Conservation (phyloP, 805 yeast genomes). For the Myxozyma mucilagina region DNA sequence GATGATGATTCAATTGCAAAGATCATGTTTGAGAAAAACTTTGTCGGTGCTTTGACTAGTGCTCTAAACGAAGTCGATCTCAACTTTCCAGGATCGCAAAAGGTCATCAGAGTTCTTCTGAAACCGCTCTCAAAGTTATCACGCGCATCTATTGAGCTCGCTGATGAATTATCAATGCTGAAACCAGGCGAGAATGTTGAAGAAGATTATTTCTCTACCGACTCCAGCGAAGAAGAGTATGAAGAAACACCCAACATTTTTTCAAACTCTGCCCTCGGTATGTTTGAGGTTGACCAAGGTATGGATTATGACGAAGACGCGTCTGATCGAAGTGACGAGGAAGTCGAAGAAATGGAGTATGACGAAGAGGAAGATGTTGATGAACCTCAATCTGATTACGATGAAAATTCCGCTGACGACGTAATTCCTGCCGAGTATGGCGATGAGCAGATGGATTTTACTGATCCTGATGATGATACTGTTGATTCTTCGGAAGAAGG, state of each 20-base stretch:
- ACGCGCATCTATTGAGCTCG: slow-evolving; percentile 49
- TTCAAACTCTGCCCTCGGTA: slow-evolving; percentile 86
- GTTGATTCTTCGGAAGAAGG: slow-evolving; percentile 8
- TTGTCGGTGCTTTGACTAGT: slow-evolving; percentile 51
- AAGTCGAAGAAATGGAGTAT: slow-evolving; percentile 46
- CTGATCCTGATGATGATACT: slow-evolving; percentile 33
- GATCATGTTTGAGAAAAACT: slow-evolving; percentile 65
- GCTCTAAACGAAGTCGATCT: slow-evolving; percentile 68
- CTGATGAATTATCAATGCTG: slow-evolving; percentile 40
- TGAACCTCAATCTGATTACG: slow-evolving; percentile 43
- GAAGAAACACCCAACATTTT: slow-evolving; percentile 84
- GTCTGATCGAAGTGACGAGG: slow-evolving; percentile 43
- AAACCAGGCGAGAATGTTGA: slow-evolving; percentile 52
- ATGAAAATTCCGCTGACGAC: slow-evolving; percentile 38
- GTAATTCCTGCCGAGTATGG: slow-evolving; percentile 29
- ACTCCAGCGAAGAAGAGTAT: slow-evolving; percentile 34
- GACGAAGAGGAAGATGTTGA: slow-evolving; percentile 42
- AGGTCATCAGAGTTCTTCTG: slow-evolving; percentile 54
- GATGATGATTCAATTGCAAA: slow-evolving; percentile 68
- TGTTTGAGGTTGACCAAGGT: slow-evolving; percentile 82
- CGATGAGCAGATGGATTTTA: slow-evolving; percentile 31
- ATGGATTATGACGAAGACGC: slow-evolving; percentile 64
- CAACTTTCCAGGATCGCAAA: slow-evolving; percentile 66
- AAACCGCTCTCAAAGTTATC: slow-evolving; percentile 52
- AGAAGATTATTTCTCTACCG: slow-evolving; percentile 49